Evolutionary conservation across 2,329 filamentous ascomycete species (phyloP).

Genomic region (Phaeoacremonium minimum): DNA sequence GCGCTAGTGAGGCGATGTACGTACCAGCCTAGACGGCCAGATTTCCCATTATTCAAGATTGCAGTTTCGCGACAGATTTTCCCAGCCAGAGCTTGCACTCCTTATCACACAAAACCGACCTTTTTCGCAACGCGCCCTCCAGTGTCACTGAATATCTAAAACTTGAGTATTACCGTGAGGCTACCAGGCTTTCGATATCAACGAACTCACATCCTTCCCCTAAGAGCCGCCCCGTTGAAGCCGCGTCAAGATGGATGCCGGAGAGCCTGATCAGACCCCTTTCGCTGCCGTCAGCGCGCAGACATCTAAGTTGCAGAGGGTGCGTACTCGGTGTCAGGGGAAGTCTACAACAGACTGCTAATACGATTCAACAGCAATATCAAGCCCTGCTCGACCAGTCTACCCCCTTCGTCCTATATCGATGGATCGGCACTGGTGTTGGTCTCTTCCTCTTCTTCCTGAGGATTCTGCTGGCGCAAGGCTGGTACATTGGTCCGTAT

Average conservation of each 20-base stretch:
- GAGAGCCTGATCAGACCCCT: slow-evolving; percentile 84
- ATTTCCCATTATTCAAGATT: no score
- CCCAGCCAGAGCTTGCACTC: no score
- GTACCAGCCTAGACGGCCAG: no score
- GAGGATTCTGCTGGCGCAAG: slow-evolving; percentile 86
- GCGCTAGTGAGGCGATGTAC: no score
- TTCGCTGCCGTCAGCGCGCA: slow-evolving; percentile 87
- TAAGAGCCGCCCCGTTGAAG: no score
- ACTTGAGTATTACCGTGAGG: no score
- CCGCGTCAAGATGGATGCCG: slow-evolving; percentile 65
- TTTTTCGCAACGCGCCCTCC: no score
- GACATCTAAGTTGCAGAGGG: slow-evolving; percentile 69
- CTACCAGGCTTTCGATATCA: no score
- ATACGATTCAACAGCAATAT: slow-evolving; percentile 62
- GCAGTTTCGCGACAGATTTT: no score
- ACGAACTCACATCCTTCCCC: no score
- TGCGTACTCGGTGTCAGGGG: slow-evolving; percentile 43
- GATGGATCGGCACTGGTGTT: slow-evolving; percentile 81
- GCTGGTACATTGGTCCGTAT: slow-evolving; percentile 93
- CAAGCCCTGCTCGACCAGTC: slow-evolving; percentile 92
- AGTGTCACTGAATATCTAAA: no score
- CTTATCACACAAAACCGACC: no score
- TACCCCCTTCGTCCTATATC: slow-evolving; percentile 82
- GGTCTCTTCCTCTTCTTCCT: slow-evolving; percentile 79
- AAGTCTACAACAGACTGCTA: background rate